Evolutionary conservation across 306 rosid species (phyloP), one percentile per base, ranked within the genome.

Genomic region (Quercus suber): DNA sequence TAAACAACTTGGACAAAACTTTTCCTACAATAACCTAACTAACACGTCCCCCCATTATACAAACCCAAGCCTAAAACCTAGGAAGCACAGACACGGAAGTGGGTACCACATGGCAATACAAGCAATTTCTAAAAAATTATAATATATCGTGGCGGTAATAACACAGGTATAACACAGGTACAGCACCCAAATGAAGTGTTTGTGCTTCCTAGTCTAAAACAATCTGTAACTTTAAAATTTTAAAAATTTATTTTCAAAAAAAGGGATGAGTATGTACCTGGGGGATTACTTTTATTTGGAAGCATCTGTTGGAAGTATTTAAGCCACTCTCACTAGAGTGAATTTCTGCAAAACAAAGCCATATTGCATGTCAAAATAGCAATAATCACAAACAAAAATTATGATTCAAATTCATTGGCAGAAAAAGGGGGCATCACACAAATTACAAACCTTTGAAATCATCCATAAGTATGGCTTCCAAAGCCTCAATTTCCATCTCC

Each of bases 391-490:
- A 6, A 70, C 0, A 10, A 76, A 18, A 77, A 11, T 43, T 45
- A 19, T 57, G 25, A 65, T 23, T 21, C 1, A 18, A n/a, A 21
- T 20, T 73, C 61, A 67, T 17, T 72, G 73, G 37, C 5, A 71
- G 5, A 49, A 18, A 81, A 75, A 67, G 7, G 51, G 19, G 30
- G 23, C 25, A 8, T 41, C 45, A 8, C 35, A 64, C 4, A 49
- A 49, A 49, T 49, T 49, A 49, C 28, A 75, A 69, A 95, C 99
- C 99, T 87, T 91, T 96, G 87, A 96, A 93, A 5, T 96, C 99
- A 65, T 96, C 99, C 93, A 89, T 89, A 5, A 96, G 99, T 81
- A 96, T 96, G 60, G 99, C 99, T 84, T 93, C 99, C 84, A 96
- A 80, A 63, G 99, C 99, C 87, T 96, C 99, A 59, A 96, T 88